Conservation (phyloP, 495 filamentous ascomycete species). For the Venustampulla echinocandica region DNA sequence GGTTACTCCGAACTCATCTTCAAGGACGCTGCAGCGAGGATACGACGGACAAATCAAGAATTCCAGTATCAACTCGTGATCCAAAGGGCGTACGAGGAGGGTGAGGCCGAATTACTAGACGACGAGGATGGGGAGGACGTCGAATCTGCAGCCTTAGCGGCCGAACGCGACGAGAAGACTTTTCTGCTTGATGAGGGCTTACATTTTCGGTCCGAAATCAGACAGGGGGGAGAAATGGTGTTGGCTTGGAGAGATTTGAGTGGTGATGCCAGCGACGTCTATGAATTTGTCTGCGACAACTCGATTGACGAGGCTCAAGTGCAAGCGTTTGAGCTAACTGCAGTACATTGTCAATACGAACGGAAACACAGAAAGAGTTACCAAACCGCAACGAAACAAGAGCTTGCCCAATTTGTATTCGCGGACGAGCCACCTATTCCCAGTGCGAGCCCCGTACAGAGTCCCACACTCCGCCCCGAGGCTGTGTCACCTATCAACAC, state of each 20-base stretch:
- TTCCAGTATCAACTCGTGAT: conserved; percentile 96
- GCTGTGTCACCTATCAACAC: conserved; percentile 12
- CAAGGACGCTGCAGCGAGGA: conserved; percentile 88
- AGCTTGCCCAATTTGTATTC: conserved; percentile 75
- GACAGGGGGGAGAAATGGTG: conserved; percentile 69
- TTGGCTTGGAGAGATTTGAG: conserved; percentile 93
- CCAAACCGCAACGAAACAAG: conserved; percentile 70
- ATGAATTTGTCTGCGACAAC: conserved; percentile 89
- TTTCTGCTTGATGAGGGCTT: conserved; percentile 89
- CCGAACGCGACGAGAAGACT: conserved; percentile 90
- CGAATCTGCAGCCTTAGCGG: conserved; percentile 50
- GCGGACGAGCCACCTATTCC: conserved; percentile 71
- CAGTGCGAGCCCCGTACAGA: conserved; percentile 58
- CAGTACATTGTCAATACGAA: conserved; percentile 94
- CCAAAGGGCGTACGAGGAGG: conserved; percentile 93
- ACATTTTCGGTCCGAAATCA: conserved; percentile 75
- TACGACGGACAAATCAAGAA: conserved; percentile 84
- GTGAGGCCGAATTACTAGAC: conserved; percentile 78
- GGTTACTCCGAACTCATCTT: conserved; percentile 98
- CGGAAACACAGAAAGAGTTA: conserved; percentile 75
- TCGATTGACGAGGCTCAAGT: conserved; percentile 61
- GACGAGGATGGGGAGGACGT: conserved; percentile 78
- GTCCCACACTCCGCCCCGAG: conserved; percentile 32
- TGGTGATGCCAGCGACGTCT: conserved; percentile 87
- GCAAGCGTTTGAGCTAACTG: conserved; percentile 71